Conservation (phyloP, 1,284 basidiomycete species). For the Ceratobasidium sp. region DNA sequence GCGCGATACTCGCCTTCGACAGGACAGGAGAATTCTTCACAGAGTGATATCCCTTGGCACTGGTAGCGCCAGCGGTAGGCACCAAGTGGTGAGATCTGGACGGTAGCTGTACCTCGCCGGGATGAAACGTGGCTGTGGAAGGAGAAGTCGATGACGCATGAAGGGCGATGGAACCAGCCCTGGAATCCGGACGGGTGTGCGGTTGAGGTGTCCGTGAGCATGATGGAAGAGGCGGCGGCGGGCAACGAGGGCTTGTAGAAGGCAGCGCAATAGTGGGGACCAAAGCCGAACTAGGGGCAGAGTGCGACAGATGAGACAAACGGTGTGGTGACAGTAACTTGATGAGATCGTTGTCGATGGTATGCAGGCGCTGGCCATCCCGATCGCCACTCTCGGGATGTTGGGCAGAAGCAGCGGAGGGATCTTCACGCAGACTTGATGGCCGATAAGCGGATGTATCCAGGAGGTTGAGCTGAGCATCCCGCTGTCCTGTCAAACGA, state of each 20-base stretch:
- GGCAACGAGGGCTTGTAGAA: neutral
- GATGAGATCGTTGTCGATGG: conserved; percentile 1
- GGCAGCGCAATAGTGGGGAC: conserved; percentile 5
- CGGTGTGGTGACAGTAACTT: conserved; percentile 19
- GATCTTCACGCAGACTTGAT: neutral
- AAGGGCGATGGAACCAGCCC: neutral
- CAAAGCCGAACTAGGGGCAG: neutral
- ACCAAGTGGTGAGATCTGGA: neutral
- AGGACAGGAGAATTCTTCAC: conserved; percentile 13
- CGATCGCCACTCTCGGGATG: neutral
- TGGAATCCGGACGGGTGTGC: neutral
- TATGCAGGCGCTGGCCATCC: neutral
- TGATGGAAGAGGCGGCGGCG: neutral
- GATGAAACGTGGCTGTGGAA: conserved; percentile 2
- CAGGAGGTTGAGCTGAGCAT: neutral
- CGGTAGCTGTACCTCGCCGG: conserved; percentile 12
- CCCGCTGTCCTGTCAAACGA: neutral
- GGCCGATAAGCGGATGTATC: conserved; percentile 2
- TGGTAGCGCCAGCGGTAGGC: neutral
- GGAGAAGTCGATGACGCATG: conserved; percentile 1
- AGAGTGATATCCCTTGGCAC: neutral
- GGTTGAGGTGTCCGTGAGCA: conserved; percentile 4
- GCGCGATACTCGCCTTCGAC: neutral
- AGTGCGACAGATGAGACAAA: neutral
- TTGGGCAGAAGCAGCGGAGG: neutral